Evolutionary conservation across 495 filamentous ascomycete genomes (phyloP).

Genomic region (Cladorrhinum samala): DNA sequence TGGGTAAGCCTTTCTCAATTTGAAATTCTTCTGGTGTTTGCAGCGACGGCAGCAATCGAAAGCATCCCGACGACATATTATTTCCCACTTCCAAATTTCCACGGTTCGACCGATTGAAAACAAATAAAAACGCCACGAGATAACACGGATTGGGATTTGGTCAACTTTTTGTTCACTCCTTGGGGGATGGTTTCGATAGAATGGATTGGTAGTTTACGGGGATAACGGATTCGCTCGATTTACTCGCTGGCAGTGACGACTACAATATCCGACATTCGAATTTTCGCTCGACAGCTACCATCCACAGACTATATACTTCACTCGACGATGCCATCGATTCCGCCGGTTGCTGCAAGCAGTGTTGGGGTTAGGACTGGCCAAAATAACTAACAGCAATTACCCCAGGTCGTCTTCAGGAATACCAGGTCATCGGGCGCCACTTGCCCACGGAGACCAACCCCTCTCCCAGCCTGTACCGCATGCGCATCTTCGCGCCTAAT

Average conservation of each 20-base stretch:
- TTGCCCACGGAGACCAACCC: constrained; percentile 93
- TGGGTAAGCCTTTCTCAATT: constrained; percentile 41
- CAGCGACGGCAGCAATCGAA: constrained; percentile 8
- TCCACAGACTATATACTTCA: no score
- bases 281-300: not conserved
- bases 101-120: not conserved
- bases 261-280: no score
- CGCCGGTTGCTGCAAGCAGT: not conserved
- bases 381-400: constrained; percentile 14
- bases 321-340: not conserved
- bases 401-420: constrained; percentile 95
- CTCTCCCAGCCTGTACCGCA: constrained; percentile 96
- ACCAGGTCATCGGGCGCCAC: constrained; percentile 99
- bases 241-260: no score
- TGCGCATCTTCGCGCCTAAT: constrained; percentile 99
- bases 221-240: no score
- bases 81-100: not conserved
- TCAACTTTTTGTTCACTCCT: no score
- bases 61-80: constrained; percentile 3
- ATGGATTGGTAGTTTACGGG: no score
- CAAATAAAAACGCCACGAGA: not conserved
- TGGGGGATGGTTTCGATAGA: no score
- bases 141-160: not conserved
- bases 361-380: not conserved
- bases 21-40: constrained; percentile 8